Conservation (phyloP, 108 stramenopile species). For the Cyclostephanos tholiformis region DNA sequence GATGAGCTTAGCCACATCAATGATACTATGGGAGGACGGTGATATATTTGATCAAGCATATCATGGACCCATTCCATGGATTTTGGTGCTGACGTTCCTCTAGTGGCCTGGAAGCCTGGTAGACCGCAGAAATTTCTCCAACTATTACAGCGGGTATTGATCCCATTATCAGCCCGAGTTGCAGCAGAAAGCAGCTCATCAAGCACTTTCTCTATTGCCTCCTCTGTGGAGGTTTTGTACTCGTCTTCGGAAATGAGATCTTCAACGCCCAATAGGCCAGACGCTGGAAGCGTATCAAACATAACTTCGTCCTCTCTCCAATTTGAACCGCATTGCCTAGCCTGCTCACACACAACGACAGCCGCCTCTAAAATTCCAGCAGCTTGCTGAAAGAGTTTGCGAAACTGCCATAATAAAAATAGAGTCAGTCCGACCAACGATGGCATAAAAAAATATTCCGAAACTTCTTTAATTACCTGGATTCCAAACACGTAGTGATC, state of each 20-base stretch:
- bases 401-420: constrained; percentile 18
- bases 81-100: constrained; percentile 2
- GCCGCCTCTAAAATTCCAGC: constrained; percentile 46
- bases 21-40: constrained; percentile 54
- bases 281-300: constrained; percentile 48
- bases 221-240: constrained; percentile 26
- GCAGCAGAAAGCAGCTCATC: constrained; percentile 58
- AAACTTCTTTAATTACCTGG: constrained; percentile 22
- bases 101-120: constrained; percentile 38
- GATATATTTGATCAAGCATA: constrained; percentile 35
- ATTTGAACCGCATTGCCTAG: constrained; percentile 56
- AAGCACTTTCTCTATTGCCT: constrained; percentile 50
- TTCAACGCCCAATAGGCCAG: constrained; percentile 66
- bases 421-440: neutral
- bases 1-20: constrained; percentile 73
- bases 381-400: constrained; percentile 50
- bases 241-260: constrained; percentile 76
- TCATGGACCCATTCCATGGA: constrained; percentile 6
- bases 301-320: constrained; percentile 53
- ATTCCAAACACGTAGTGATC: constrained; percentile 76
- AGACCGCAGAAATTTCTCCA: constrained; percentile 81
- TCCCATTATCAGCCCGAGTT: constrained; percentile 14
- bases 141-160: constrained; percentile 53
- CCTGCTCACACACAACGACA: constrained; percentile 58
- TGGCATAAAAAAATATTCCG: neutral